A percentile compares a stretch with the other conserved stretches of the same genome.
Evolutionary conservation across 1,284 basidiomycete species (phyloP).

Genomic region (Pholiota adiposa): DNA sequence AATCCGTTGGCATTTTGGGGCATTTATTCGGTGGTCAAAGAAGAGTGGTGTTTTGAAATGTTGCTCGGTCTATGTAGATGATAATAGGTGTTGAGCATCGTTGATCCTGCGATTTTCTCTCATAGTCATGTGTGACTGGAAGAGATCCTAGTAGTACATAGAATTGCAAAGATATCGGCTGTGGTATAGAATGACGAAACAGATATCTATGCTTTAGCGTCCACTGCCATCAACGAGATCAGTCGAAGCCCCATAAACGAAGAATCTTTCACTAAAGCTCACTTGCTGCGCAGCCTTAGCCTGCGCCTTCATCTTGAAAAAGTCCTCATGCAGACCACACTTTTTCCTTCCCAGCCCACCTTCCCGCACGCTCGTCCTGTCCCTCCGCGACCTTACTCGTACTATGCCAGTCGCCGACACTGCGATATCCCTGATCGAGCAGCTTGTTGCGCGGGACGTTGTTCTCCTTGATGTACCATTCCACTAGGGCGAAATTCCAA

Average conservation of each 20-base stretch:
- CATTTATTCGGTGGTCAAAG: no score
- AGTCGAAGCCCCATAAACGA: no score
- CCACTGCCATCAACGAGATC: background rate
- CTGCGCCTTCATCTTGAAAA: slow-evolving; percentile 69
- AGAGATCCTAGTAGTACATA: no score
- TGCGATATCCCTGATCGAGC: slow-evolving; percentile 90
- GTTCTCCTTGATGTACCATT: slow-evolving; percentile 86
- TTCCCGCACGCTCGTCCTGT: slow-evolving; percentile 85
- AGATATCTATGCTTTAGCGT: background rate
- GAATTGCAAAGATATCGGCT: no score
- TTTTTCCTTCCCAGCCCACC: slow-evolving; percentile 95
- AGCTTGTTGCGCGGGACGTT: slow-evolving; percentile 90
- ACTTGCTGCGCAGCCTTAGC: slow-evolving; percentile 32
- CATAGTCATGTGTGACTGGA: no score
- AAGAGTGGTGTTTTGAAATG: no score
- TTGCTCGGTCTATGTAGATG: no score
- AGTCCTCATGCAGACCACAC: slow-evolving; percentile 93
- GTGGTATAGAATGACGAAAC: no score
- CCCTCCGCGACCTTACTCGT: slow-evolving; percentile 76
- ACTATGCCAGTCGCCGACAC: slow-evolving; percentile 97
- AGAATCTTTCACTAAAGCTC: no score
- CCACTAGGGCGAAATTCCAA: slow-evolving; percentile 89
- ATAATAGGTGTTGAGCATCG: no score
- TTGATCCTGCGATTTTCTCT: no score
- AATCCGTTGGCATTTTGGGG: no score